Conservation (phyloP, 495 filamentous ascomycete species). For the Hypomontagnella submonticulosa region DNA sequence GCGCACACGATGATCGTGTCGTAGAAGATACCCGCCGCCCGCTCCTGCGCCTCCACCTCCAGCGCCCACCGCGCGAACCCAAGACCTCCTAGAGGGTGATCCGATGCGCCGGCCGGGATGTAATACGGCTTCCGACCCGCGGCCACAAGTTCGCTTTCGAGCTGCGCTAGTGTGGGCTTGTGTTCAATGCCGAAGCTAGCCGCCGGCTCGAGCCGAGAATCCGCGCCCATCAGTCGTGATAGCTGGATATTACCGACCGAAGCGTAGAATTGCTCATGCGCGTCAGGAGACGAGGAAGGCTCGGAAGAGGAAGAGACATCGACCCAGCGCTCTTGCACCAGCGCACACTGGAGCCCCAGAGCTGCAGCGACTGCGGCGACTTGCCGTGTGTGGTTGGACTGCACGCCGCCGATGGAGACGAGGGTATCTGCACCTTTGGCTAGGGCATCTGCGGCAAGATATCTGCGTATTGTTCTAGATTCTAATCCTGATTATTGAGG, state of each 20-base stretch:
- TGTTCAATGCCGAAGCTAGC: conserved; percentile 69
- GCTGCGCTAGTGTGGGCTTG: conserved; percentile 60
- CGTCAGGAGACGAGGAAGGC: neutral
- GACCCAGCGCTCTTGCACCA: conserved; percentile 74
- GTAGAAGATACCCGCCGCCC: conserved; percentile 65
- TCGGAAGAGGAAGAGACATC: conserved; percentile 40
- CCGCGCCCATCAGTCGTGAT: conserved; percentile 69
- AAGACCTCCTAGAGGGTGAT: conserved; percentile 72
- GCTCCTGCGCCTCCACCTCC: conserved; percentile 69
- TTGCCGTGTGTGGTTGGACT: conserved; percentile 73
- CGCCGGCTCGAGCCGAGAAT: conserved; percentile 59
- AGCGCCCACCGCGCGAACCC: conserved; percentile 74
- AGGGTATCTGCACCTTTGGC: conserved; percentile 64
- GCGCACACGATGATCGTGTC: conserved; percentile 70
- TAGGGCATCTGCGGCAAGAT: conserved; percentile 67
- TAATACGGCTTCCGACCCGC: conserved; percentile 68
- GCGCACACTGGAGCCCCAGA: conserved; percentile 62
- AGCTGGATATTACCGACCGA: conserved; percentile 71
- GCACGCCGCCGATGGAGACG: conserved; percentile 71
- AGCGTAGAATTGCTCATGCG: conserved; percentile 59
- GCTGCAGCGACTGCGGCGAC: conserved; percentile 68
- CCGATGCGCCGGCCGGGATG: conserved; percentile 72
- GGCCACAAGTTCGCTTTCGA: conserved; percentile 58
- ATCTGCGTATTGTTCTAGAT: conserved; percentile 42
- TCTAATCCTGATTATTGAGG: neutral